phyloP scores from a whole-genome alignment of 75 land plant genomes.

The Pinus taeda region DNA sequence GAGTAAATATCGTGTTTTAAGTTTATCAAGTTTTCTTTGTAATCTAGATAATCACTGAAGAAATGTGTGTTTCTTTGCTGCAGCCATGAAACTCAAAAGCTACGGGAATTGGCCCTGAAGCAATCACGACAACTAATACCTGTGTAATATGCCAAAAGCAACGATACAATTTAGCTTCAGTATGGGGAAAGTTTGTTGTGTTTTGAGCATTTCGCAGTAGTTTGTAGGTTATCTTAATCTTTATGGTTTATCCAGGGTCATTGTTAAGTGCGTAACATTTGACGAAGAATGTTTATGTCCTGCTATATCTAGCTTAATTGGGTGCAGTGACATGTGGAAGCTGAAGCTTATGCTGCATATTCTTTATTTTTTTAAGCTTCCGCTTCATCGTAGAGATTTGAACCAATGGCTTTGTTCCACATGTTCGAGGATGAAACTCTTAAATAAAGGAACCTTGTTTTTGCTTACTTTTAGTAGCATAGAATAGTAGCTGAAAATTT shows the following conservation, averaged over 20 bases:
- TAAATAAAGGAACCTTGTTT: neutral
- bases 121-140: constrained; percentile 81
- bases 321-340: neutral
- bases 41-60: neutral
- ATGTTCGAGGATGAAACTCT: neutral
- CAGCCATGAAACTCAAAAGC: constrained; percentile 63
- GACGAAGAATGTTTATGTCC: neutral
- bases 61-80: constrained; percentile 5
- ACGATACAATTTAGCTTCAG: constrained; percentile 23
- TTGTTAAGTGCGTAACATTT: neutral
- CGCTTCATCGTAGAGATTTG: neutral
- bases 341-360: neutral
- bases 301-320: neutral
- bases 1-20: constrained; percentile 12
- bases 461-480: neutral
- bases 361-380: neutral
- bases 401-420: neutral
- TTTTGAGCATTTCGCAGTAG: neutral
- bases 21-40: neutral
- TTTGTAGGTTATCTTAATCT: neutral
- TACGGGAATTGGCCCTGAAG: constrained; percentile 71
- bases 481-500: neutral
- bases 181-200: neutral
- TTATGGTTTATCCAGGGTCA: neutral
- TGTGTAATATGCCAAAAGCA: constrained; percentile 59